These are phyloP conservation scores for Tritrichomonas musculus DNA, from an alignment of 208 protist genomes.

Conservation along the genomic window DNA sequence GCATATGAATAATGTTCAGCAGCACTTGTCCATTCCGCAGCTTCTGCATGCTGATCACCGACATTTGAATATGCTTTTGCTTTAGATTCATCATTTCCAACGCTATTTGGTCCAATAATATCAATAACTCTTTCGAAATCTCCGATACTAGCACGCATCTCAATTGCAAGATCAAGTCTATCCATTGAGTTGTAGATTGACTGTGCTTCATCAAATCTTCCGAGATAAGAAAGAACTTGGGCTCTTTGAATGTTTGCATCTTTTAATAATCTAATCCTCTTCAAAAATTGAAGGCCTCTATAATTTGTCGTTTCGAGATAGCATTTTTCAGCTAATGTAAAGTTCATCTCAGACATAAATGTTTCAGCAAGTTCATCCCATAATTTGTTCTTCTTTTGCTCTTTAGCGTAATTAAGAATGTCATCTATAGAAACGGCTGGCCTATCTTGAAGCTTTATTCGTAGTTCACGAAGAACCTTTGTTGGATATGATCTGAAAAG, in stretches of 20 bases:
- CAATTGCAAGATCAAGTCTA: neutral
- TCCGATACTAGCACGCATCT: neutral
- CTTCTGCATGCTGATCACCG: neutral
- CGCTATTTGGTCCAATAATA: neutral
- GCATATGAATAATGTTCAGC: neutral
- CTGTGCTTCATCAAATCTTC: slow-evolving; percentile 84
- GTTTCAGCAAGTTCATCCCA: slow-evolving; percentile 82
- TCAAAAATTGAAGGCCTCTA: slow-evolving; percentile 72
- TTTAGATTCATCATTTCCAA: neutral
- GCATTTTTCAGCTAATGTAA: slow-evolving; percentile 61
- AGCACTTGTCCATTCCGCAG: neutral
- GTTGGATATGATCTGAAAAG: slow-evolving; percentile 73
- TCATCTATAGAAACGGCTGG: neutral
- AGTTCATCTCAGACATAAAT: slow-evolving; percentile 64
- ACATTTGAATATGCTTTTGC: neutral
- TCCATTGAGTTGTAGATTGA: slow-evolving; percentile 63
- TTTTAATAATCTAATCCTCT: slow-evolving; percentile 37
- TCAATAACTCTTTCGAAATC: neutral
- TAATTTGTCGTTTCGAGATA: slow-evolving; percentile 84
- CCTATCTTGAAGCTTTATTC: neutral
- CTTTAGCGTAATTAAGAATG: neutral
- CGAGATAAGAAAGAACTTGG: slow-evolving; percentile 84
- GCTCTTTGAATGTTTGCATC: slow-evolving; percentile 80
- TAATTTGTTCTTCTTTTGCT: slow-evolving; percentile 63
- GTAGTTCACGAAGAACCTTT: slow-evolving; percentile 69